Evolutionary conservation across 1,139 yeast genomes (phyloP).

Genomic region (Debaryomycetaceae sp.): DNA sequence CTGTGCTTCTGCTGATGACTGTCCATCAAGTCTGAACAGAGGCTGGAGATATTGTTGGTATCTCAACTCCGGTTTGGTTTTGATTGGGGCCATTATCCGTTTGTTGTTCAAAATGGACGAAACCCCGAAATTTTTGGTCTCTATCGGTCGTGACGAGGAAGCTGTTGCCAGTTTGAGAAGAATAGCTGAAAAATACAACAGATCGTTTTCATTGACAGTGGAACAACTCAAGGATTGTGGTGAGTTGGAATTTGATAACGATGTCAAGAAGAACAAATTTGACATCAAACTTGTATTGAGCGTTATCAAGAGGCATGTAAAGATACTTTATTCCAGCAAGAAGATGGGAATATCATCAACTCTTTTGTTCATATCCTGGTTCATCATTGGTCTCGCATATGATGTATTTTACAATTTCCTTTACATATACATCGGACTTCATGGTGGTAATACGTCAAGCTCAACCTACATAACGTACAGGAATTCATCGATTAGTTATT

Average conservation of each 20-base stretch:
- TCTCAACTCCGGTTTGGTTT: slow-evolving; percentile 35
- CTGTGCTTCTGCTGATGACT: slow-evolving; percentile 37
- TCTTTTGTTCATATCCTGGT: slow-evolving; percentile 45
- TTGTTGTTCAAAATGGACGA: slow-evolving; percentile 27
- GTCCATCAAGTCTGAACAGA: slow-evolving; percentile 45
- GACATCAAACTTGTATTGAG: slow-evolving; percentile 14
- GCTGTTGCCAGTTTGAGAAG: slow-evolving; percentile 25
- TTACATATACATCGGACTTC: slow-evolving; percentile 42
- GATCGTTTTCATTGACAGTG: slow-evolving; percentile 26
- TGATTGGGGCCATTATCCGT: slow-evolving; percentile 25
- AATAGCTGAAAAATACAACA: slow-evolving; percentile 26
- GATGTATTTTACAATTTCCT: slow-evolving; percentile 51
- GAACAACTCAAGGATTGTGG: slow-evolving; percentile 28
- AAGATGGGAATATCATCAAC: slow-evolving; percentile 38
- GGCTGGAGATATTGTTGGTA: slow-evolving; percentile 64
- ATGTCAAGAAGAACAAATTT: slow-evolving; percentile 10
- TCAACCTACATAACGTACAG: slow-evolving; percentile 41
- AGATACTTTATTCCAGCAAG: slow-evolving; percentile 36
- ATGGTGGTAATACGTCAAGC: slow-evolving; percentile 43
- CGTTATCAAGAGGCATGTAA: slow-evolving; percentile 20
- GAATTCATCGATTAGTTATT: slow-evolving; percentile 49
- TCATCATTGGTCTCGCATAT: slow-evolving; percentile 50
- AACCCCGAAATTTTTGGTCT: slow-evolving; percentile 33
- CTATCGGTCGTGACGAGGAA: slow-evolving; percentile 32
- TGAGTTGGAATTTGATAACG: slow-evolving; percentile 14